Base-by-base conservation (phyloP, 208 protist species). In the Wallacemonas sp. region DNA sequence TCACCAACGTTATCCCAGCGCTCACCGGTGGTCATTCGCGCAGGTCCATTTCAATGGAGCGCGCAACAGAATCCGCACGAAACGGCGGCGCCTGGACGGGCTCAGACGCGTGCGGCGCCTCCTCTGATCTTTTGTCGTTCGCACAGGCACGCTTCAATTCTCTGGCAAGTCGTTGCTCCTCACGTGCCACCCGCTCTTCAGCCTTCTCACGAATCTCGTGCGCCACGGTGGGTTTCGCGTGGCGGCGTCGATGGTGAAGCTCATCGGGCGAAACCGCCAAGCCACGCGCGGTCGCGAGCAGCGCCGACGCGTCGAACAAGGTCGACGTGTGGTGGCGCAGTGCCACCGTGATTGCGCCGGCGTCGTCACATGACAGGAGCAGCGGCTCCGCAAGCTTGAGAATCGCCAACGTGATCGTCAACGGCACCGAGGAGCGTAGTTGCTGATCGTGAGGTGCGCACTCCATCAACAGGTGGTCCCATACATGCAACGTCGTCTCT, bases 391-490 rank as follows among this genome's bases (percentile, higher is more conserved):
- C 52, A 19, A 86, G 37, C 66, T 84, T 81, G 26, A 91, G 60
- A 27, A 79, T 54, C 8, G 81, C 85, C 6, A 91, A 53, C 0
- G 73, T 73, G 30, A 91, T 71, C 34, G 76, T 76, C 29, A 91
- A 27, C 30, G 50, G 50, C 21, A 32, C 50, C 3, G 50, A 3
- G 4, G 50, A 39, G 30, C 9, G 30, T n/a, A 57, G 22, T 4
- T 34, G 13, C 17, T 42, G 38, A 4, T 39, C 30, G 5, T 34
- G 30, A 2, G 29, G 42, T 5, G 22, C n/a, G 29, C 15, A n/a
- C 3, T 62, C 61, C 37, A 72, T 76, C 9, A 88, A 65, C 10
- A 92, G 39, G 44, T 83, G 83, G 59, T 92, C 85, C 85, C 85
- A 92, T 48, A 92, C 54, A 6, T 53, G 65, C 52, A 92, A 27